phyloP scores from a whole-genome alignment of 1,284 basidiomycete genomes.

The Mycena sp. region DNA sequence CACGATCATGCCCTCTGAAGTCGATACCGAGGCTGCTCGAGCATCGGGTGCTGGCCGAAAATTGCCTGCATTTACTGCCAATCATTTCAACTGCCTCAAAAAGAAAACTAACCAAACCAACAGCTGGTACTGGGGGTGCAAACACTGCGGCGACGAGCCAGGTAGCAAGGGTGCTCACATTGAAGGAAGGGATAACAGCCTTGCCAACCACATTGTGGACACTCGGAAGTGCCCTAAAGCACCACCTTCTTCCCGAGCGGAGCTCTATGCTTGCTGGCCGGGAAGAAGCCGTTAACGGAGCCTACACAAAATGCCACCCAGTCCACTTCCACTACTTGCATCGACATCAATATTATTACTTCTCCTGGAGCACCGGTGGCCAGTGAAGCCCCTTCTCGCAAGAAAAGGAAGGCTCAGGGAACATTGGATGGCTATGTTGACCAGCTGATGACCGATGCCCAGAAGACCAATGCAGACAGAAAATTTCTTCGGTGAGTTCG shows the following conservation, averaged over 20 bases:
- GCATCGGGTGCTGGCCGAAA: too few species aligned
- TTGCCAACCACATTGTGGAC: slow-evolving; percentile 24
- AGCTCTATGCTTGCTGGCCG: neutral
- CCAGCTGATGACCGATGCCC: neutral
- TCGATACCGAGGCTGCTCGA: too few species aligned
- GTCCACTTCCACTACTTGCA: neutral
- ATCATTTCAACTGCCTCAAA: too few species aligned
- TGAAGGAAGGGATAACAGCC: slow-evolving; percentile 32
- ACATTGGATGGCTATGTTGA: neutral
- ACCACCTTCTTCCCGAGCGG: neutral
- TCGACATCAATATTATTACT: neutral
- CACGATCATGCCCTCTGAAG: too few species aligned
- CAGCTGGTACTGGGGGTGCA: too few species aligned
- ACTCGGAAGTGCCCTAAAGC: slow-evolving; percentile 14
- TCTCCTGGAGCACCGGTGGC: neutral
- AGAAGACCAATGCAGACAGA: neutral
- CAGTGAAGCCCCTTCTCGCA: neutral
- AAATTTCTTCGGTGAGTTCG: too few species aligned
- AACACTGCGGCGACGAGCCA: too few species aligned
- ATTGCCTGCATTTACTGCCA: too few species aligned
- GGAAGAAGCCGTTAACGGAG: neutral
- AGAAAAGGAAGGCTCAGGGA: neutral
- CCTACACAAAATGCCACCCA: too few species aligned
- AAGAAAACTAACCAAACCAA: too few species aligned
- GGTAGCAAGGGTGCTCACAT: too few species aligned